Base-by-base conservation (phyloP, 441 rosid genomes). In the Gossypium schwendimanii region DNA sequence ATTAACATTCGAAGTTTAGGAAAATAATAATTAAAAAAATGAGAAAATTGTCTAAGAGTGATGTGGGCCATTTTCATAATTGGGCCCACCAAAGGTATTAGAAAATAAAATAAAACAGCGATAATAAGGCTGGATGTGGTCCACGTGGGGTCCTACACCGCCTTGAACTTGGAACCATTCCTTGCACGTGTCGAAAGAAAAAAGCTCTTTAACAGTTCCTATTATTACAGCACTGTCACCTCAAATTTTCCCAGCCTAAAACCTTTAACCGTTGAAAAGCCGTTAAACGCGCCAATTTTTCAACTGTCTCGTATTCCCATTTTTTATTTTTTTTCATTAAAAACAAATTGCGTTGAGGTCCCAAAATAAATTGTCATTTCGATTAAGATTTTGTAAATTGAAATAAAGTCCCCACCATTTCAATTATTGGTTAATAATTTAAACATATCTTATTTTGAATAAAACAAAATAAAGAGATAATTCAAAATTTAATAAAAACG, bases 211-310 rank as follows among this genome's bases (percentile, higher is more conserved):
- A 76, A 55, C 67, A 6, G 11, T 36, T 63, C 17, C 70, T 11
- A 6, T 47, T 14, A 12, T 15, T 47, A 47, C 15, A 5, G 63
- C 1, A 0, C 44, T 33, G 73, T 69, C 60, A 36, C 8, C 31
- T 6, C 14, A 69, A 20, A 60, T 8, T 2, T 50, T 62, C 11
- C 73, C 14, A 39, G 15, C 55, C 55, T 15, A 0, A 0, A n/a
- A 0, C 33, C 26, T 60, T 58, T 21, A 57, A 26, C 21, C 55
- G 73, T 71, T 39, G 50, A 75, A 80, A 83, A 58, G 81, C 78
- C 79, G 83, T 75, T 75, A 72, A 73, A 73, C 77, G 77, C 80
- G 73, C 84, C 85, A 78, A 15, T 39, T 79, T 73, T 75, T 73
- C 59, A 70, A 72, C 55, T 5, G 39, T 72, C 18, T 63, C 17